Conservation (phyloP, 2,329 filamentous ascomycete genomes). For the Fusarium longipes region DNA sequence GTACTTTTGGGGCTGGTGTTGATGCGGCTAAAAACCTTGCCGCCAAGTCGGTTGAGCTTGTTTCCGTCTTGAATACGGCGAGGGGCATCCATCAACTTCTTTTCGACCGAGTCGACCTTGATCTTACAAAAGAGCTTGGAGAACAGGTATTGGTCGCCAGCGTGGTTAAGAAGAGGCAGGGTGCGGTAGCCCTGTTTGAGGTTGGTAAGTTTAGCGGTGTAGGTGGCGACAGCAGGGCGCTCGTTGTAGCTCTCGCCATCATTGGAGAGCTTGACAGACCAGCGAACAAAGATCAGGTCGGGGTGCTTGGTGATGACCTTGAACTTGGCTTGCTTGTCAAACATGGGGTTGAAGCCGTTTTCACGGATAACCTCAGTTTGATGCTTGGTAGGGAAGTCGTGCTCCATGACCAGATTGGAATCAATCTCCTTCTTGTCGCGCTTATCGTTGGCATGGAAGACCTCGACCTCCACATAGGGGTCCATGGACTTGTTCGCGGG, state of each 20-base stretch:
- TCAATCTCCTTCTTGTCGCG: conserved; percentile 84
- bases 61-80: conserved; percentile 55
- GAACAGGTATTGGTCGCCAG: conserved; percentile 93
- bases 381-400: conserved; percentile 74
- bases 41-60: conserved; percentile 67
- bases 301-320: conserved; percentile 93
- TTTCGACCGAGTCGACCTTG: conserved; percentile 70
- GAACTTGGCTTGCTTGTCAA: conserved; percentile 82
- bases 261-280: conserved; percentile 87
- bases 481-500: conserved; percentile 81
- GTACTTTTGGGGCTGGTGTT: conserved; percentile 65
- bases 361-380: conserved; percentile 84
- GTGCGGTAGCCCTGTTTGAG: conserved; percentile 94
- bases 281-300: conserved; percentile 91
- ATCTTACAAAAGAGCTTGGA: conserved; percentile 94
- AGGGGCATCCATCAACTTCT: conserved; percentile 65
- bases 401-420: conserved; percentile 60
- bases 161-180: conserved; percentile 85
- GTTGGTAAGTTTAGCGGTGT: conserved; percentile 90
- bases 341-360: conserved; percentile 94
- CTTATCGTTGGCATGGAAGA: conserved; percentile 94
- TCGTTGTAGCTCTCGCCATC: conserved; percentile 76
- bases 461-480: conserved; percentile 93
- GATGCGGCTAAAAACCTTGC: conserved; percentile 67
- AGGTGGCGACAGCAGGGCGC: conserved; percentile 79